These are phyloP conservation scores for Rubia occidens DNA, from an alignment of 305 asterid genomes.

Conservation along the genomic window DNA sequence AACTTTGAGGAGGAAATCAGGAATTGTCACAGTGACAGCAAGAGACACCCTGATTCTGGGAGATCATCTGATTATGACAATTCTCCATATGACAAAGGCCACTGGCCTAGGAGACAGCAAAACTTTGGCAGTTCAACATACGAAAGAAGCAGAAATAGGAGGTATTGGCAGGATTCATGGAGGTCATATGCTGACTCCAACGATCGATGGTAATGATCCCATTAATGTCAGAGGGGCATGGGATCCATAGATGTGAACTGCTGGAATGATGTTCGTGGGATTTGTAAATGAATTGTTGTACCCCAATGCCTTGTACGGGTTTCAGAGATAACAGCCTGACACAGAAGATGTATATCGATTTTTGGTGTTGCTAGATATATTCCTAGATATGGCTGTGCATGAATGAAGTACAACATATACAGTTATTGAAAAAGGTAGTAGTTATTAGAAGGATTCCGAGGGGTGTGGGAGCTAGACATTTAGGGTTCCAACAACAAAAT, in stretches of 20 bases:
- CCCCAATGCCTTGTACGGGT: neutral
- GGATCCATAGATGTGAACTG: neutral
- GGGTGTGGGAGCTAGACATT: too few relatives aligned
- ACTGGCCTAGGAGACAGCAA: slow-evolving; percentile 35
- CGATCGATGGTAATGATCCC: slow-evolving; percentile 34
- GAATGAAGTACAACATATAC: neutral
- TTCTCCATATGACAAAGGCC: slow-evolving; percentile 43
- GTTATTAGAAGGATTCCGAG: too few relatives aligned
- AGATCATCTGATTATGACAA: slow-evolving; percentile 49
- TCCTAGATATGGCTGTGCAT: neutral
- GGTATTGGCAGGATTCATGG: slow-evolving; percentile 43
- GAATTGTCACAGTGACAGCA: slow-evolving; percentile 28
- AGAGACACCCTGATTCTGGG: slow-evolving; percentile 32
- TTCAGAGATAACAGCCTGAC: neutral
- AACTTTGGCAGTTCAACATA: slow-evolving; percentile 31
- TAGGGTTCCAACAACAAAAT: too few relatives aligned
- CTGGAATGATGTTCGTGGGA: slow-evolving; percentile 1
- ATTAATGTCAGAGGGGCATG: neutral
- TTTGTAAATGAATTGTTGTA: neutral
- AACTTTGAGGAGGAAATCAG: slow-evolving; percentile 54
- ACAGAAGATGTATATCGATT: neutral
- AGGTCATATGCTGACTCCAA: slow-evolving; percentile 30
- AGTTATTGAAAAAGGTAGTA: neutral
- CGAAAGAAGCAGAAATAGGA: slow-evolving; percentile 45
- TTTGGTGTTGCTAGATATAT: neutral